Conservation (phyloP, 495 filamentous ascomycete genomes). For the Tuber melanosporum region DNA sequence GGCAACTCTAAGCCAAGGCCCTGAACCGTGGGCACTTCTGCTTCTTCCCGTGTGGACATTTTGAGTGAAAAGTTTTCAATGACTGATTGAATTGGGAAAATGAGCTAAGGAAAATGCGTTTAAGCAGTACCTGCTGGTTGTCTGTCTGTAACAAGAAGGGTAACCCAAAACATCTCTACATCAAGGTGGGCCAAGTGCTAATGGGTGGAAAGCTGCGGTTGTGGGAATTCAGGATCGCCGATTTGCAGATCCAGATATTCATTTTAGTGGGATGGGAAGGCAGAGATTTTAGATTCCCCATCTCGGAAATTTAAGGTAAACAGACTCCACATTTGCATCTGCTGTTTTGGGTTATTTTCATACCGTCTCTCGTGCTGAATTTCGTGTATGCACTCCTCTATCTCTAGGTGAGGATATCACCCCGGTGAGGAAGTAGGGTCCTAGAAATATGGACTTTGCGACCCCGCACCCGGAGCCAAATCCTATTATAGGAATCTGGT, state of each 20-base stretch:
- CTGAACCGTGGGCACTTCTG: neutral
- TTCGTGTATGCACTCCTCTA: neutral
- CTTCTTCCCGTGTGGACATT: neutral
- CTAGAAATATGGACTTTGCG: neutral
- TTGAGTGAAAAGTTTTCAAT: neutral
- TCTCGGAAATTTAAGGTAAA: neutral
- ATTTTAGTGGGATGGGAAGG: neutral
- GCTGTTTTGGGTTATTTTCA: neutral
- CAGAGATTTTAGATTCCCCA: neutral
- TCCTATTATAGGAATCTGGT: too few relatives aligned
- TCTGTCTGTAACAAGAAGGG: neutral
- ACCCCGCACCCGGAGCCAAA: too few relatives aligned
- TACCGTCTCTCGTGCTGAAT: neutral
- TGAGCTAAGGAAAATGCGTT: neutral
- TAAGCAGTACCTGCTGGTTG: neutral
- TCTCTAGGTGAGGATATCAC: neutral
- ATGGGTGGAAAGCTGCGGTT: neutral
- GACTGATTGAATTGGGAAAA: neutral
- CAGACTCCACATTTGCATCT: neutral
- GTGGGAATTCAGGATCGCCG: neutral
- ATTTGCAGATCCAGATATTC: neutral
- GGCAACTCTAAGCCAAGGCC: neutral
- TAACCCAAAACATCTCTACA: neutral
- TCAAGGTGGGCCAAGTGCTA: neutral
- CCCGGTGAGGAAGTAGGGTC: neutral